Percentiles rank a stretch among this genome's conserved stretches.
Conservation (phyloP, 2,329 filamentous ascomycete species). For the Bisporella sp. region DNA sequence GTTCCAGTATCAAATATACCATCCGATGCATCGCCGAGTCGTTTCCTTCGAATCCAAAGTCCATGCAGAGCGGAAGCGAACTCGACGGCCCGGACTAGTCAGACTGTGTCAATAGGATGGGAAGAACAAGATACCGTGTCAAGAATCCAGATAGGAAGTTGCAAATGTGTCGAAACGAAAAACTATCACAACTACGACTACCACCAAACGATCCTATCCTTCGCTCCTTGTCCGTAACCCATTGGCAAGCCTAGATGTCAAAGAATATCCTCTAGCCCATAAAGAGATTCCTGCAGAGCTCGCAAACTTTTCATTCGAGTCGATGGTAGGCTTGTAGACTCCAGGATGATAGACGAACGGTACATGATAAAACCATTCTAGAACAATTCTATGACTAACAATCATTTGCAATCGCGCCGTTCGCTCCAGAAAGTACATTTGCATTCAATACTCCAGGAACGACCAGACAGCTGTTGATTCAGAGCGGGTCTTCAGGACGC, state of each 20-base stretch:
- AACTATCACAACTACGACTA: constrained; percentile 84
- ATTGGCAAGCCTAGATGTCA: constrained; percentile 69
- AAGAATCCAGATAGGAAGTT: constrained; percentile 41
- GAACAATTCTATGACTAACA: too few relatives aligned
- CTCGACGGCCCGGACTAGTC: constrained; percentile 15
- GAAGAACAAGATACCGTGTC: constrained; percentile 22
- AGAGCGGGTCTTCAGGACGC: background rate
- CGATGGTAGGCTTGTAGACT: constrained; percentile 29
- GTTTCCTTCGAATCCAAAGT: constrained; percentile 18
- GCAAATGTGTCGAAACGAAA: constrained; percentile 61
- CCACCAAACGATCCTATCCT: constrained; percentile 77
- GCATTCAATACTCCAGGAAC: background rate
- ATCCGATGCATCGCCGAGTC: constrained; percentile 21
- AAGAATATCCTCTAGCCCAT: constrained; percentile 82
- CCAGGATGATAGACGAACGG: too few relatives aligned
- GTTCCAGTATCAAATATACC: background rate
- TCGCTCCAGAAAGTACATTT: background rate
- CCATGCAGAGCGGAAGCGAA: constrained; percentile 13
- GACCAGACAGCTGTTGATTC: background rate
- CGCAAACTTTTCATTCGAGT: constrained; percentile 70
- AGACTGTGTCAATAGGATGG: constrained; percentile 23
- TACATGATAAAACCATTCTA: too few relatives aligned
- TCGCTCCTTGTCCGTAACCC: constrained; percentile 67
- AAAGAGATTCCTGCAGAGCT: constrained; percentile 76
- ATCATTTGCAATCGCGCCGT: too few relatives aligned